Base-by-base conservation (phyloP, 495 filamentous ascomycete genomes). In the Pseudotulostoma volvatum region DNA sequence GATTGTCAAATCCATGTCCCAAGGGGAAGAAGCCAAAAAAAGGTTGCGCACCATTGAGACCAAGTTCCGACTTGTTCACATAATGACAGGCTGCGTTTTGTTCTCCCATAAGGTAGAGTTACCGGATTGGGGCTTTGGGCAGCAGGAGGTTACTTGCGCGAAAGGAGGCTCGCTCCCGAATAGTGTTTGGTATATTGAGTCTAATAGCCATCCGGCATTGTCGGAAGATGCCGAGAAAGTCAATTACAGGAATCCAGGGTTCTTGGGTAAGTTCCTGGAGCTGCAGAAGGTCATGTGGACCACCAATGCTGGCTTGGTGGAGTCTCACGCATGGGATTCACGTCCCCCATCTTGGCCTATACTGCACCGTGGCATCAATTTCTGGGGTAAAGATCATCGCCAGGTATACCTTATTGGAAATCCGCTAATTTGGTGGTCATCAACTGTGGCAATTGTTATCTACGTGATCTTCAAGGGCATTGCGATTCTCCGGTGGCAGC, bases 271-370 rank as follows among this genome's bases (percentile, higher is more conserved):
- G 54, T 97, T 97, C 65, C 94, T 84, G 83, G 90, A 97, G 61
- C 67, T 97, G n/a, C 87, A 97, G 56, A 85, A 84, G 58, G 92
- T 97, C 30, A 97, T 97, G 90, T 97, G 90, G 90, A 82, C 72
- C 43, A 96, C 92, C 9, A 97, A 97, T 52, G 90, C 90, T 21
- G 92, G 90, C 19, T 74, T 97, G 39, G 82, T 92, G 19, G 90
- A 96, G 53, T 93, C 85, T 30, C 90, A 97, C 52, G 83, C 86
- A 36, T 97, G 90, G 90, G 90, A 97, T 56, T 96, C 90, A 34
- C 79, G 90, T 21, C 90, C 90, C 9, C 75, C 77, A 11, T 87
- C 84, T 14, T 97, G 90, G 90, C 90, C 90, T 13, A 74, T 93
- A 38, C 72, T 97, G 38, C 76, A 76, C 44, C 85, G 90, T 44